A percentile compares a stretch with the other conserved stretches of the same genome.
These are phyloP conservation scores for Conoideocrella luteorostrata DNA, from an alignment of 2,329 filamentous ascomycete species.

Conservation along the genomic window DNA sequence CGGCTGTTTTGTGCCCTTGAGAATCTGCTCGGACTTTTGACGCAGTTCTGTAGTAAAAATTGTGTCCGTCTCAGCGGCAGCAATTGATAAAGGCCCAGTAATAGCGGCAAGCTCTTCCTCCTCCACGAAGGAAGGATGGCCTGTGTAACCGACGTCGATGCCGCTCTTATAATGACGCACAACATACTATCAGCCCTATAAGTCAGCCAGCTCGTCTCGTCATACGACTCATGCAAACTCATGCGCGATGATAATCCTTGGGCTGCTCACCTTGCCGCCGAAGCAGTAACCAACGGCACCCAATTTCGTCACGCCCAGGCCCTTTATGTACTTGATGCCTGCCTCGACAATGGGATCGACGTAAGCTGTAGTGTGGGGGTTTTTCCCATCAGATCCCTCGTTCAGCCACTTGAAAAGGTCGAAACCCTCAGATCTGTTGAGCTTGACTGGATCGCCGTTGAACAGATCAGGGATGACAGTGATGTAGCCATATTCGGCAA, in stretches of 20 bases:
- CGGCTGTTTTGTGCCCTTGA: conserved; percentile 43
- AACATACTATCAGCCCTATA: conserved; percentile 62
- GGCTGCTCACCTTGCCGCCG: conserved; percentile 46
- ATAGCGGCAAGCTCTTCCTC: conserved; percentile 53
- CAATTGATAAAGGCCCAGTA: conserved; percentile 51
- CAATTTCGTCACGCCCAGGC: conserved; percentile 45
- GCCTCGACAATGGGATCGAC: conserved; percentile 28
- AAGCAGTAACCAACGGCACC: conserved; percentile 60
- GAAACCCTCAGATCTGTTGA: conserved; percentile 20
- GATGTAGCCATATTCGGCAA: conserved; percentile 32
- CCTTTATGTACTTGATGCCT: conserved; percentile 47
- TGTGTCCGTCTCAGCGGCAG: conserved; percentile 55
- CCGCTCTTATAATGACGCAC: conserved; percentile 55
- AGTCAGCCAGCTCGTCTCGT: no score
- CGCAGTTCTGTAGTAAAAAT: conserved; percentile 53
- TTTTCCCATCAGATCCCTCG: conserved; percentile 40
- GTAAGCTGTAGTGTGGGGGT: conserved; percentile 30
- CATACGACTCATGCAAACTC: no score
- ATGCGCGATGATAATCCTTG: no score
- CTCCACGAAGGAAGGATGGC: conserved; percentile 58
- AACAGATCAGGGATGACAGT: conserved; percentile 32
- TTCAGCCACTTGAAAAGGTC: conserved; percentile 27
- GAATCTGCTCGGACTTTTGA: conserved; percentile 51
- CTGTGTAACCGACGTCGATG: conserved; percentile 54
- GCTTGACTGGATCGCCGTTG: conserved; percentile 26